A percentile compares a stretch with the other conserved stretches of the same genome.
phyloP scores from a whole-genome alignment of 2,329 filamentous ascomycete species.

The Cordyceps militaris region DNA sequence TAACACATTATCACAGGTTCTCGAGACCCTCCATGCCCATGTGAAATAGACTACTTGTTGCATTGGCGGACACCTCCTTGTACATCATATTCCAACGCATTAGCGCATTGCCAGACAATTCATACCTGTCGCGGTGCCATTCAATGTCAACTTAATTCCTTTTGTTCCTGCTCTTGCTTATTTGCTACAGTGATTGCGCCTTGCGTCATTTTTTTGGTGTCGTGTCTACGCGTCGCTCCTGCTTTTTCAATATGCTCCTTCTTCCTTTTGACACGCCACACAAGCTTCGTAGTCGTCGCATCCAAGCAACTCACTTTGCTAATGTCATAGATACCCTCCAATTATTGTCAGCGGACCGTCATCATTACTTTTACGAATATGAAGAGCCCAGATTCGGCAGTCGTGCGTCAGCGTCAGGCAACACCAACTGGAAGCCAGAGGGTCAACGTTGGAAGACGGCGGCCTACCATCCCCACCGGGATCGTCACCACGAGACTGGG shows the following conservation, averaged over 20 bases:
- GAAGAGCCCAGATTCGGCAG: not conserved
- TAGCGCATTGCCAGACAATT: slow-evolving; percentile 31
- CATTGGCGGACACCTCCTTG: slow-evolving; percentile 34
- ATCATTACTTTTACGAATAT: slow-evolving; percentile 1
- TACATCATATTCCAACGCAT: slow-evolving; percentile 35
- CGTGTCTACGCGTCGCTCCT: not conserved
- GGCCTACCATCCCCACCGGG: slow-evolving; percentile 4
- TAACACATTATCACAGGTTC: slow-evolving; percentile 51
- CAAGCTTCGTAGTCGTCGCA: not conserved
- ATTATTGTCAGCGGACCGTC: not conserved
- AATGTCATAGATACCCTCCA: not conserved
- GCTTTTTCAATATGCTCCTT: not conserved
- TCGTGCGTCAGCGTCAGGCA: not conserved
- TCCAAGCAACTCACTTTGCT: not conserved
- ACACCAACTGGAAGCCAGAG: not conserved
- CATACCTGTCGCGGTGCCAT: slow-evolving; percentile 27
- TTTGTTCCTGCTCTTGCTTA: slow-evolving; percentile 6
- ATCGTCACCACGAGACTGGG: slow-evolving; percentile 3
- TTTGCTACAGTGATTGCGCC: not conserved
- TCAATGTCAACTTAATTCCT: slow-evolving; percentile 13
- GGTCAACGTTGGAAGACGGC: not conserved
- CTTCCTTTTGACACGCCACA: not conserved
- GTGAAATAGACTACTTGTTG: slow-evolving; percentile 65
- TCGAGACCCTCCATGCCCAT: slow-evolving; percentile 74
- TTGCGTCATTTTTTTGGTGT: not conserved